phyloP scores from a whole-genome alignment of 768 basidiomycete genomes.

The Piloderma croceum region DNA sequence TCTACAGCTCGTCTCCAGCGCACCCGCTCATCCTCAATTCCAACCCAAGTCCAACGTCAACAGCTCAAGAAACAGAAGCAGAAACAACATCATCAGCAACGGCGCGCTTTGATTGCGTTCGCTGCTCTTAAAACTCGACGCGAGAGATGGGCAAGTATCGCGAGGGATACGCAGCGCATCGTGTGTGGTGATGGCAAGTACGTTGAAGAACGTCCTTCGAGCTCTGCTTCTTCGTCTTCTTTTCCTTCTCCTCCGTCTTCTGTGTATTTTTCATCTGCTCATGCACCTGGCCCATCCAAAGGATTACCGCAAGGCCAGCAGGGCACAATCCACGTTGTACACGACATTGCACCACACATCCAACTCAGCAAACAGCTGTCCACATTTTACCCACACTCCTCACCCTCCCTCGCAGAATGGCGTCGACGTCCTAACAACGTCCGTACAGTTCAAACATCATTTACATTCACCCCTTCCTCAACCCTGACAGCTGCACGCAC shows the following conservation, averaged over 20 bases:
- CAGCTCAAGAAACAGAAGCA: too few relatives aligned
- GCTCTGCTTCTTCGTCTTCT: constrained; percentile 1
- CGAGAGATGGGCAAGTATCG: constrained; percentile 28
- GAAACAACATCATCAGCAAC: too few relatives aligned
- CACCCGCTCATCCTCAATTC: too few relatives aligned
- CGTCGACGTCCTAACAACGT: too few relatives aligned
- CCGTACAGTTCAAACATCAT: too few relatives aligned
- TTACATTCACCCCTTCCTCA: too few relatives aligned
- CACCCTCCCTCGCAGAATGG: too few relatives aligned
- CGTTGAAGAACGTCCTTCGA: constrained; percentile 23
- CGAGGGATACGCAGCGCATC: constrained; percentile 32
- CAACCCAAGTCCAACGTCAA: too few relatives aligned
- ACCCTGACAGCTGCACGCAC: too few relatives aligned
- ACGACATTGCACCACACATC: constrained; percentile 33
- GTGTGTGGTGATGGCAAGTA: constrained; percentile 38
- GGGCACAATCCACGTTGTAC: constrained; percentile 11
- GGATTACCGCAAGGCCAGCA: constrained; percentile 8
- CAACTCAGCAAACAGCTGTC: constrained; percentile 32
- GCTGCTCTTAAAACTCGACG: too few relatives aligned
- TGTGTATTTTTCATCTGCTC: constrained; percentile 1
- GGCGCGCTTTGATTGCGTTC: too few relatives aligned
- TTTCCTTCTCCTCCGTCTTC: neutral
- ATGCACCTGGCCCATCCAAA: constrained; percentile 1
- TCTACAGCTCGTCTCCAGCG: too few relatives aligned
- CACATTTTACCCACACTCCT: constrained; percentile 37